These are phyloP conservation scores for Ganoderma sp. DNA, from an alignment of 1,284 basidiomycete genomes.

Conservation along the genomic window DNA sequence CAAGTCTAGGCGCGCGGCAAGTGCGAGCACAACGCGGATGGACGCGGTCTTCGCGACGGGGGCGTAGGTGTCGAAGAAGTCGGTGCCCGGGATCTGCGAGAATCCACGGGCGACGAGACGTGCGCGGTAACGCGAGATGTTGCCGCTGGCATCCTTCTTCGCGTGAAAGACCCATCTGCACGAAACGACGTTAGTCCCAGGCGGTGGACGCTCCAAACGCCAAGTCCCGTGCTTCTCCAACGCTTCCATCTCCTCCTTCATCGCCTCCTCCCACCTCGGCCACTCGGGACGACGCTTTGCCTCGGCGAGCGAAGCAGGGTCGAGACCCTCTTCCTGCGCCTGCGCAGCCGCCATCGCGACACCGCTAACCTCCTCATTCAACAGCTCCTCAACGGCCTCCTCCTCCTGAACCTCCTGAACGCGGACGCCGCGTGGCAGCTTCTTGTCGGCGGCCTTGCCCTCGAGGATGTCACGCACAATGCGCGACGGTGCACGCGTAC, in stretches of 20 bases:
- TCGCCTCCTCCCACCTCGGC: slow-evolving; percentile 25
- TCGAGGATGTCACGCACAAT: no score
- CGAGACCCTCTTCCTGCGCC: slow-evolving; percentile 25
- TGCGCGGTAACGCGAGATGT: slow-evolving; percentile 41
- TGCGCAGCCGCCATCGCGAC: slow-evolving; percentile 21
- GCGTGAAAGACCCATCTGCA: slow-evolving; percentile 26
- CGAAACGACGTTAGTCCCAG: slow-evolving; percentile 34
- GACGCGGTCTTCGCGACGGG: slow-evolving; percentile 12
- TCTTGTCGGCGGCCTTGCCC: no score
- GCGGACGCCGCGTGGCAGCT: neutral
- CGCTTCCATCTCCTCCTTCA: slow-evolving; percentile 34
- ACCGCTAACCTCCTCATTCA: slow-evolving; percentile 4
- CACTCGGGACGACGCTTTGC: slow-evolving; percentile 35
- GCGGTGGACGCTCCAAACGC: slow-evolving; percentile 30
- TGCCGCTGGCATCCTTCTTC: neutral
- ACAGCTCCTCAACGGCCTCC: slow-evolving; percentile 1
- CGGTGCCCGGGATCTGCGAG: slow-evolving; percentile 44
- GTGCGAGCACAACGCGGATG: slow-evolving; percentile 38
- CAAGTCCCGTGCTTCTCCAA: slow-evolving; percentile 36
- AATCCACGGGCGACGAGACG: slow-evolving; percentile 38
- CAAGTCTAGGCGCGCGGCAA: slow-evolving; percentile 39
- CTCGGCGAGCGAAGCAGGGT: slow-evolving; percentile 22
- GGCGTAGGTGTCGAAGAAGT: slow-evolving; percentile 45
- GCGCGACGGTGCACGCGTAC: no score
- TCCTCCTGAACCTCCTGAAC: slow-evolving; percentile 17